Conservation (phyloP, 2,329 filamentous ascomycete genomes). For the Botrytis galanthina region DNA sequence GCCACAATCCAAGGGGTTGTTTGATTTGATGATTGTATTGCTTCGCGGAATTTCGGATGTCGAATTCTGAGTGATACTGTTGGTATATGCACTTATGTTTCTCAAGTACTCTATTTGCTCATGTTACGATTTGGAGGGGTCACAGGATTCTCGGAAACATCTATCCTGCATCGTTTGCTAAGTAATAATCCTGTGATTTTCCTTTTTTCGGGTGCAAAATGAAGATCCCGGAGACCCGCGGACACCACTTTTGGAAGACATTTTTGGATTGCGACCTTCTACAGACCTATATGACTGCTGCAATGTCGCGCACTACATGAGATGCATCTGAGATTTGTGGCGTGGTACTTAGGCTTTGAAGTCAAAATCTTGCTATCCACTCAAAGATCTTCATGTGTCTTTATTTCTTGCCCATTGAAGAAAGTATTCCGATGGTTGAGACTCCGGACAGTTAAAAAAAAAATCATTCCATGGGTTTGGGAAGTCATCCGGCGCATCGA, state of each 20-base stretch:
- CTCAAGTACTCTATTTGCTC: background rate
- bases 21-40: background rate
- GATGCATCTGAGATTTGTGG: conserved; percentile 13
- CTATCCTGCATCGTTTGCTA: background rate
- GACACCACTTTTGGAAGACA: conserved; percentile 3
- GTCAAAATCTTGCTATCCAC: conserved; percentile 9
- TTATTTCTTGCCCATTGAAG: background rate
- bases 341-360: conserved; percentile 21
- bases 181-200: background rate
- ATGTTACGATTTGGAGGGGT: background rate
- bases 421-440: background rate
- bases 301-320: conserved; percentile 3
- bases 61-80: conserved; percentile 12
- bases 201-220: background rate
- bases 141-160: background rate
- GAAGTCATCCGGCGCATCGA: conserved; percentile 18
- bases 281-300: background rate
- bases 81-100: background rate
- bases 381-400: conserved; percentile 1
- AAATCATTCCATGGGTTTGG: conserved; percentile 14
- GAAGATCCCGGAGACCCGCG: background rate
- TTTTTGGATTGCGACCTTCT: conserved; percentile 9
- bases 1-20: conserved; percentile 6
- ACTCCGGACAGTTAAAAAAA: background rate
- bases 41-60: conserved; percentile 10